Percentiles rank a stretch among this genome's conserved stretches.
Conservation (phyloP, 2,329 filamentous ascomycete genomes). For the Monilinia vaccinii-corymbosi region DNA sequence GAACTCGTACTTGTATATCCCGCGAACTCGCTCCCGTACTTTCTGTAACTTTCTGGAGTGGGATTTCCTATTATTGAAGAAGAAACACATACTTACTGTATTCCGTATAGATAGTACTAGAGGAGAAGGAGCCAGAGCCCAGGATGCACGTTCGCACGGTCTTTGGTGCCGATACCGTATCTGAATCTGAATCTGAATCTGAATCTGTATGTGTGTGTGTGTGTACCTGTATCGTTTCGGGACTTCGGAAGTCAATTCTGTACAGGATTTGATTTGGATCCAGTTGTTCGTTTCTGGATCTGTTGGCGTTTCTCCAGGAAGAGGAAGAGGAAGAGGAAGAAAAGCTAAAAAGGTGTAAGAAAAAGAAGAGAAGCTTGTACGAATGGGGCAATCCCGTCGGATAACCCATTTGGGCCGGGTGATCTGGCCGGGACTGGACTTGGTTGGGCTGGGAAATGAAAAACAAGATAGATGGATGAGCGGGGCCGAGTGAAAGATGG, state of each 20-base stretch:
- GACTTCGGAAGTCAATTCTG: background rate
- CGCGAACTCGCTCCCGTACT: background rate
- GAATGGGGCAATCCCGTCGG: constrained; percentile 1
- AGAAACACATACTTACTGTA: no score
- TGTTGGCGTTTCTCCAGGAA: background rate
- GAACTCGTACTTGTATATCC: background rate
- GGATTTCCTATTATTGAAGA: background rate
- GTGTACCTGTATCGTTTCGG: background rate
- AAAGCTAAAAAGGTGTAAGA: background rate
- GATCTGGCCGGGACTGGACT: background rate
- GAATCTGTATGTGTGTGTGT: no score
- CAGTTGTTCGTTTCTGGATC: background rate
- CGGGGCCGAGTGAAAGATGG: background rate
- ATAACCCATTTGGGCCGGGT: background rate
- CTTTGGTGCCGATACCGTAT: background rate
- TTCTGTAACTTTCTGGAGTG: background rate
- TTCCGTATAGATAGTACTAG: no score
- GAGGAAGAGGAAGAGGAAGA: background rate
- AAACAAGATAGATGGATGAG: background rate
- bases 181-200: no score
- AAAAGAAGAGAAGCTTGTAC: background rate
- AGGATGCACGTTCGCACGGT: background rate
- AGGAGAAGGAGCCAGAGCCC: no score
- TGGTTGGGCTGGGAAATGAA: background rate
- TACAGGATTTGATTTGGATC: background rate